Evolutionary conservation across 2,329 filamentous ascomycete species (phyloP), one percentile per base, ranked within the genome.

Genomic region (Pestalotiopsis fici): DNA sequence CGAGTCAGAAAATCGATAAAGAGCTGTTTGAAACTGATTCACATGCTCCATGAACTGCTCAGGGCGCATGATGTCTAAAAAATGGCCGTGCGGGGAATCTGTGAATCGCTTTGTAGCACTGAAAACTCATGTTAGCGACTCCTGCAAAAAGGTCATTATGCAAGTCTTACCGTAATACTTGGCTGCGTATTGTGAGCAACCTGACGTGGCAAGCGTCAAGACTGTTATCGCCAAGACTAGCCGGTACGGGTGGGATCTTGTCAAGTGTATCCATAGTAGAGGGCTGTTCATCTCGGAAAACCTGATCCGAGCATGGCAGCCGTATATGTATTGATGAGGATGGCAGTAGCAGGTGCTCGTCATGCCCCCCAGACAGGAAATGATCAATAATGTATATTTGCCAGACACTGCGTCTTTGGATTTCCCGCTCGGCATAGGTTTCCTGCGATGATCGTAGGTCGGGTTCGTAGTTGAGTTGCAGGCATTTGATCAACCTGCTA

Each of bases 391-490:
- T 56, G 31, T 64, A 68, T 43, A 66, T 66, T 21, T 66, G 65
- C 67, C 67, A 68, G 9, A 68, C 67, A n/a, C 60, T 60, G 31
- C 67, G 67, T 13, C 67, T 60, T n/a, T 66, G 27, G 6, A 61
- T 62, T 23, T 68, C 67, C 23, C 65, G 54, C 12, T 65, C 43
- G 3, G 57, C 25, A 35, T 47, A 64, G n/a, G 57, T 56, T 39
- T 31, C 50, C 31, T 66, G 64, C 13, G 55, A 39, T 6, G 56
- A 37, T 25, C 56, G 47, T 15, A 43, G 21, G 56, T 66, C 65
- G 21, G 67, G 67, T 23, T 68, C 67, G 64, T 66, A 59, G 56
- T 61, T 68, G n/a, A 68, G 65, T 55, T 66, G 65, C 28, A 68
- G 35, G 27, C 67, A 68, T 35, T 64, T 61, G 60, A 66, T 64